Conservation (phyloP, 2,329 filamentous ascomycete species). For the Gliomastix tumulicola region DNA sequence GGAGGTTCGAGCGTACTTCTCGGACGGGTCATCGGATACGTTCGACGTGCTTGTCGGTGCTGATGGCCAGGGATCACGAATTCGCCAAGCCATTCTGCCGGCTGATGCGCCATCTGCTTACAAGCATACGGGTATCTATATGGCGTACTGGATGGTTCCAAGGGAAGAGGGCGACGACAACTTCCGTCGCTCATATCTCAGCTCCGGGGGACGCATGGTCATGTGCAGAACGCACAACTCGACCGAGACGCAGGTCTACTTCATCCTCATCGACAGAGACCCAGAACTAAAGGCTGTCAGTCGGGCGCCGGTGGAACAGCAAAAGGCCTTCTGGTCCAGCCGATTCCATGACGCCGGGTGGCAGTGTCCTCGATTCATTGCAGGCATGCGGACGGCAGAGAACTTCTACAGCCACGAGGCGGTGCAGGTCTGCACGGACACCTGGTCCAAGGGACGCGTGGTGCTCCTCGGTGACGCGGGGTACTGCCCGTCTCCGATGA, state of each 20-base stretch:
- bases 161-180: slow-evolving; percentile 12
- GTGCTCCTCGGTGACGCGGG: slow-evolving; percentile 42
- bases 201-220: slow-evolving; percentile 18
- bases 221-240: slow-evolving; percentile 19
- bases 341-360: slow-evolving; percentile 31
- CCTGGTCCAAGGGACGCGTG: slow-evolving; percentile 25
- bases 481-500: slow-evolving; percentile 32
- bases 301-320: slow-evolving; percentile 9
- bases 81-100: slow-evolving; percentile 11
- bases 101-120: slow-evolving; percentile 12
- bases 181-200: slow-evolving; percentile 18
- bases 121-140: slow-evolving; percentile 18
- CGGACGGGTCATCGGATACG: slow-evolving; percentile 28
- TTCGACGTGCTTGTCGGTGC: slow-evolving; percentile 49
- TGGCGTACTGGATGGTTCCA: slow-evolving; percentile 21
- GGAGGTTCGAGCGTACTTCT: slow-evolving; percentile 27
- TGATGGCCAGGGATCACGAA: slow-evolving; percentile 32
- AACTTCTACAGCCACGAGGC: slow-evolving; percentile 35
- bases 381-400: slow-evolving; percentile 16
- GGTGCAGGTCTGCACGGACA: slow-evolving; percentile 29
- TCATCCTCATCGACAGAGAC: slow-evolving; percentile 17
- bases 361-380: slow-evolving; percentile 21
- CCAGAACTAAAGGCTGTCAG: slow-evolving; percentile 6
- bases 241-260: slow-evolving; percentile 20
- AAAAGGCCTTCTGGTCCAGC: slow-evolving; percentile 24